These are phyloP conservation scores for Fennellomyces sp. DNA, from an alignment of 371 early-diverging fungal genomes.

Conservation along the genomic window DNA sequence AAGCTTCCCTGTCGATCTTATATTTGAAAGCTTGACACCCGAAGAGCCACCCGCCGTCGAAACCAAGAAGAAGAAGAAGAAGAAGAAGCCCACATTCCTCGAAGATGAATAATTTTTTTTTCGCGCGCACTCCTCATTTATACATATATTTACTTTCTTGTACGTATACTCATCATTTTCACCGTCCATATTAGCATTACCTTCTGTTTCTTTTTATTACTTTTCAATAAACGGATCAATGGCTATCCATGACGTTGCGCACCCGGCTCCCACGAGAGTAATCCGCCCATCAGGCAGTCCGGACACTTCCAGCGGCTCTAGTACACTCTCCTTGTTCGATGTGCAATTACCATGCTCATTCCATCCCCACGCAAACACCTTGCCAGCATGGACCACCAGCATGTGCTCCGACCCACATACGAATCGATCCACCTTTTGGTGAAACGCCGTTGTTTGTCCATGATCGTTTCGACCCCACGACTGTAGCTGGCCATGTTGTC, in stretches of 20 bases:
- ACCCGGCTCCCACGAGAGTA: conserved; percentile 19
- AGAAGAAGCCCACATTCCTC: conserved; percentile 12
- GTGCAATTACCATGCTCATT: conserved; percentile 93
- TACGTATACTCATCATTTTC: neutral
- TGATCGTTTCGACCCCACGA: conserved; percentile 78
- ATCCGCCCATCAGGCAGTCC: conserved; percentile 6
- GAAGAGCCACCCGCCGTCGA: conserved; percentile 20
- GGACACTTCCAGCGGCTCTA: neutral
- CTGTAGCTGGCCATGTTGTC: conserved; percentile 11
- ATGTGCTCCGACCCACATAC: conserved; percentile 84
- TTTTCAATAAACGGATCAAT: neutral
- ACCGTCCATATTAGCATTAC: neutral
- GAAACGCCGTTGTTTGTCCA: conserved; percentile 57
- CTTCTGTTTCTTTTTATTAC: neutral
- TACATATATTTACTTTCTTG: neutral
- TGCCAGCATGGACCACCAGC: conserved; percentile 49
- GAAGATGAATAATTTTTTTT: neutral
- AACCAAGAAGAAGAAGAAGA: conserved; percentile 27
- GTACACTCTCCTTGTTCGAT: conserved; percentile 30
- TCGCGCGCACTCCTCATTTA: neutral
- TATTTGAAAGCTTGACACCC: conserved; percentile 33
- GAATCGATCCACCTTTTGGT: conserved; percentile 34
- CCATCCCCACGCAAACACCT: conserved; percentile 86
- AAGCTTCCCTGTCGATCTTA: conserved; percentile 20
- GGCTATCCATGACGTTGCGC: conserved; percentile 28